Percentiles rank a stretch among this genome's conserved stretches.
Evolutionary conservation across 805 yeast genomes (phyloP).

Genomic region (Myxozyma neotropica): DNA sequence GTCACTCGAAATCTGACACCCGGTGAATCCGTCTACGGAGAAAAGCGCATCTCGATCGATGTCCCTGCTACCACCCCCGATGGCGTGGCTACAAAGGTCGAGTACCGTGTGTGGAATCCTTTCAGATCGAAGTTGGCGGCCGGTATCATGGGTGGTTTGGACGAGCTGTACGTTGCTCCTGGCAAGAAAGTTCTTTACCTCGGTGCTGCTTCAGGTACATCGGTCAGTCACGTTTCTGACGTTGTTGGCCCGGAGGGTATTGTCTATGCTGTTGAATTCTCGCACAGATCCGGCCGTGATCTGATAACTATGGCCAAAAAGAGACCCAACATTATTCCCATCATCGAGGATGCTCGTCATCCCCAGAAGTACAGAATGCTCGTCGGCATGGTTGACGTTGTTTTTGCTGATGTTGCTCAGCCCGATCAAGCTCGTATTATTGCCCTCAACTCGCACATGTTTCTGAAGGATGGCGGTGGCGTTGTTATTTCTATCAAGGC

Average conservation of each 20-base stretch:
- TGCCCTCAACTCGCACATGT: conserved; percentile 96
- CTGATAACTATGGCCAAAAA: conserved; percentile 99
- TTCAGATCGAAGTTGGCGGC: conserved; percentile 99
- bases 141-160: conserved; percentile 99
- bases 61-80: conserved; percentile 84
- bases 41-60: conserved; percentile 91
- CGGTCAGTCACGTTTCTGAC: conserved; percentile 97
- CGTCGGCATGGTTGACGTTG: conserved; percentile 97
- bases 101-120: conserved; percentile 99
- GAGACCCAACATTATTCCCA: conserved; percentile 99
- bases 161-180: conserved; percentile 95
- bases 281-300: conserved; percentile 99
- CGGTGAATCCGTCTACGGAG: conserved; percentile 98
- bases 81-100: conserved; percentile 74
- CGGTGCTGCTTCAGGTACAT: conserved; percentile 99
- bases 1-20: conserved; percentile 97
- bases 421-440: conserved; percentile 99
- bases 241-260: conserved; percentile 99
- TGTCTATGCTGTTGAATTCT: conserved; percentile 98
- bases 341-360: conserved; percentile 99
- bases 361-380: conserved; percentile 99
- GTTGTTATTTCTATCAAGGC: conserved; percentile 99
- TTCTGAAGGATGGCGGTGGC: conserved; percentile 98
- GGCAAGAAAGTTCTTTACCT: conserved; percentile 96
- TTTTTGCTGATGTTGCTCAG: conserved; percentile 99